phyloP scores from a whole-genome alignment of 2,329 filamentous ascomycete genomes.

The Corniculantispora saksenae region DNA sequence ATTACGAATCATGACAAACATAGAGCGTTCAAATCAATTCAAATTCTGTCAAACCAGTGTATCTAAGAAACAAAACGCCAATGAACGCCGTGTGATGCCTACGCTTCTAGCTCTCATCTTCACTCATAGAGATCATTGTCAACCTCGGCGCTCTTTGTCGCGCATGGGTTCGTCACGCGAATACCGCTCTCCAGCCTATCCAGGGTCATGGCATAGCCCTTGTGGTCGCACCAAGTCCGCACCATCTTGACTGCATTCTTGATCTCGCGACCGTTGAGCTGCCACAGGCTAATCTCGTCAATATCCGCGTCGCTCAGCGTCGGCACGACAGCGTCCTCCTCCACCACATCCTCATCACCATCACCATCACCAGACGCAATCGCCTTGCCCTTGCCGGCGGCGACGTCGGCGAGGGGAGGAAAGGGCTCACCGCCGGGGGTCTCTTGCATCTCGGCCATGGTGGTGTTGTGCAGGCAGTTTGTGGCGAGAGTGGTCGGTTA shows the following conservation, averaged over 20 bases:
- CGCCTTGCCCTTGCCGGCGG: background rate
- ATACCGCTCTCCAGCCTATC: slow-evolving; percentile 47
- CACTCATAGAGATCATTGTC: slow-evolving; percentile 4
- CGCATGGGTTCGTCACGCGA: slow-evolving; percentile 45
- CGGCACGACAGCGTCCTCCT: background rate
- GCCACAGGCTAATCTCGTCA: slow-evolving; percentile 40
- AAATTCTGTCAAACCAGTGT: background rate
- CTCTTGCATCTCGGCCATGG: slow-evolving; percentile 28
- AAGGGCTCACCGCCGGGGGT: slow-evolving; percentile 25
- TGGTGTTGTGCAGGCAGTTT: too few species aligned
- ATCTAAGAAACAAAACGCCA: background rate
- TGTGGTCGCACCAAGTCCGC: slow-evolving; percentile 45
- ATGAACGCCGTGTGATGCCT: background rate
- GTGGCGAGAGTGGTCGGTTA: background rate
- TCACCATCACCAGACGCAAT: background rate
- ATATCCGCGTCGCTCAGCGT: slow-evolving; percentile 37
- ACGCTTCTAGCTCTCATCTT: background rate
- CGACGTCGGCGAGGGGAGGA: slow-evolving; percentile 14
- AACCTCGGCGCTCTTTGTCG: slow-evolving; percentile 35
- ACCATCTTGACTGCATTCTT: slow-evolving; percentile 51
- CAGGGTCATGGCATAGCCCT: slow-evolving; percentile 44
- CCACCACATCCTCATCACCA: background rate
- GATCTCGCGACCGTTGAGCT: slow-evolving; percentile 48
- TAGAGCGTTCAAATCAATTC: background rate
- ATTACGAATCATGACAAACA: background rate